Evolutionary conservation across 306 rosid genomes (phyloP).

Genomic region (Cucurbita maxima): DNA sequence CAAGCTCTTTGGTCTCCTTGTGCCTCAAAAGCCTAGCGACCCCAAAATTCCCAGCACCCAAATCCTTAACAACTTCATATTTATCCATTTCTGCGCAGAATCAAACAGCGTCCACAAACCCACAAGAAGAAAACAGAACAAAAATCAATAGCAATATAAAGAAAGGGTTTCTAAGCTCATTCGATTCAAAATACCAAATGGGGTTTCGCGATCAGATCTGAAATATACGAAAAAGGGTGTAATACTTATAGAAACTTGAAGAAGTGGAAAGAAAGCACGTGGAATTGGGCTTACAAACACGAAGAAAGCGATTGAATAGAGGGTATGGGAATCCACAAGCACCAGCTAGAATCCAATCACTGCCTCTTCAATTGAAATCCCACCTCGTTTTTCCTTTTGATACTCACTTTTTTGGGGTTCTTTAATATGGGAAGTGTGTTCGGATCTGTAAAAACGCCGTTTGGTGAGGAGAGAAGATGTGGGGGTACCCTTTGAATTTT

Average conservation of each 20-base stretch:
- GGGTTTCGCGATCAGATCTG: neutral
- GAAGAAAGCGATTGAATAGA: neutral
- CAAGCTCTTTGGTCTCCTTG: slow-evolving; percentile 6
- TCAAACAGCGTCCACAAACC: neutral
- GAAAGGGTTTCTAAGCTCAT: neutral
- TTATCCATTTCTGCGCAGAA: neutral
- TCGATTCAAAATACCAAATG: neutral
- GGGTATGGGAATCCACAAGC: neutral
- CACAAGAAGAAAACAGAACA: neutral
- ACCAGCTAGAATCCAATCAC: slow-evolving; percentile 5
- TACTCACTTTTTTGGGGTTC: neutral
- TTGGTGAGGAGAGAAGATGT: slow-evolving; percentile 2
- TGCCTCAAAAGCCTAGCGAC: slow-evolving; percentile 6
- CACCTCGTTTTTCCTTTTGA: neutral
- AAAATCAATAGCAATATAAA: neutral
- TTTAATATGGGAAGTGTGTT: neutral
- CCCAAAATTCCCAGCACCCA: slow-evolving; percentile 4
- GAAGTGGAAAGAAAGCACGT: neutral
- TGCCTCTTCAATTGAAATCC: neutral
- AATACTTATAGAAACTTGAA: neutral
- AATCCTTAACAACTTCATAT: slow-evolving; percentile 5
- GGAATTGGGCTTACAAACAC: neutral
- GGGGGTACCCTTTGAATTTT: neutral
- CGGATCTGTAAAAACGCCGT: slow-evolving; percentile 7
- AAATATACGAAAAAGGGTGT: neutral